Base-by-base conservation (phyloP, 352 stramenopile genomes). In the Phytophthora lateralis region DNA sequence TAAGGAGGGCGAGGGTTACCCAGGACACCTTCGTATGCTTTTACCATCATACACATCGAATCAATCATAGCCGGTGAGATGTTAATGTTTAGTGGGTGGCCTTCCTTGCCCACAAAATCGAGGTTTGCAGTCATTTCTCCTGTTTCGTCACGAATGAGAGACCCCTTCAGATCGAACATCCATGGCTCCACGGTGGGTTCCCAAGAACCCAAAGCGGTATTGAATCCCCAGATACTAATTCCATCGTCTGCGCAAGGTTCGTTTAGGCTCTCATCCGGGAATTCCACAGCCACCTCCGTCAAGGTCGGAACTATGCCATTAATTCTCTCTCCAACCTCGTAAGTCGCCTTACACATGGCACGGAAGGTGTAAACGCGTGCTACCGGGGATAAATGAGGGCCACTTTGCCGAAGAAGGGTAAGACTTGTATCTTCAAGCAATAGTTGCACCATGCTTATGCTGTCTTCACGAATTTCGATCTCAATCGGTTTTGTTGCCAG, bases 181-280 rank as follows among this genome's bases (percentile, higher is more conserved):
- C 82, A 94, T 2, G 87, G 85, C 42, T 94, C 83, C 10, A 93
- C 53, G 14, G 91, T 80, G 1, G 86, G 87, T 47, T 95, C 87
- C 85, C 81, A 94, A 11, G 84, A 84, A 0, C 87, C 85, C 3
- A 94, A 51, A 3, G 83, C 60, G 6, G 79, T 76, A 56, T 94
- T 93, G 32, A 95, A 94, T 17, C 76, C 76, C 85, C 82, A 95
- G 9, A 88, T 58, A 37, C 84, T 93, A 9, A 93, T 54, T 14
- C 87, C 85, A 62, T 94, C 83, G 32, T 93, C 80, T 20, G 85
- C 80, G 17, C 69, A 69, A 9, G 82, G 50, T 39, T 88, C 69
- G 1, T 60, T 73, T 1, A 67, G 62, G 30, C 42, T 75, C 34
- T 91, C 83, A 41, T 90, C 72, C 0, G 80, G 79, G 17, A 93